Evolutionary conservation across 23 red algal genomes (phyloP).

Genomic region (Agarophyton chilense): DNA sequence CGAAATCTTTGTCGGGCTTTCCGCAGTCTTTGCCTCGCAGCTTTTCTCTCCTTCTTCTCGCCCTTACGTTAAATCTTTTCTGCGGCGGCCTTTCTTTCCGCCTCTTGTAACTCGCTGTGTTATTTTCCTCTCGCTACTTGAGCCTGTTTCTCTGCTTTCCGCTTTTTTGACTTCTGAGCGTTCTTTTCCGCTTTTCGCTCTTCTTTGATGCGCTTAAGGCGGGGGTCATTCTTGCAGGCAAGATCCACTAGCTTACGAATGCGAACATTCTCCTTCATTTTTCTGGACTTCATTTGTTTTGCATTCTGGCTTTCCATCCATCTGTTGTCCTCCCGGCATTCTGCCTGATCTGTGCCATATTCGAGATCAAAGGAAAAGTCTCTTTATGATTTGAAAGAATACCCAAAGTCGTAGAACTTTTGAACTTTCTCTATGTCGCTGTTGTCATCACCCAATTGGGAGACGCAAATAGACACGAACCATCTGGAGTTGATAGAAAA

Average conservation of each 20-base stretch:
- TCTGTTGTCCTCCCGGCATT: constrained; percentile 80
- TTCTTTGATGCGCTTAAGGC: constrained; percentile 42
- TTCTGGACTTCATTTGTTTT: constrained; percentile 65
- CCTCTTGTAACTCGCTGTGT: constrained; percentile 34
- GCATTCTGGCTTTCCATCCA: constrained; percentile 92
- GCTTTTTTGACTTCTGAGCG: constrained; percentile 59
- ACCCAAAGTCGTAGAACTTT: constrained; percentile 89
- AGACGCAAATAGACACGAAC: constrained; percentile 71
- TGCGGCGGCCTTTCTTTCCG: constrained; percentile 48
- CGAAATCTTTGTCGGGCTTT: constrained; percentile 57
- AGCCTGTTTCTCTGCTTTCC: constrained; percentile 47
- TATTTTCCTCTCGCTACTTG: constrained; percentile 33
- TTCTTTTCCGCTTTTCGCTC: constrained; percentile 55
- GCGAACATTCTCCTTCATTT: constrained; percentile 59
- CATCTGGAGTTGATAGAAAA: constrained; percentile 83
- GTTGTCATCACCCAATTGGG: constrained; percentile 63
- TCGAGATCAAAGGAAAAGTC: constrained; percentile 83
- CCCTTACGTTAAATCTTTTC: constrained; percentile 48
- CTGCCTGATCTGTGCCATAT: constrained; percentile 79
- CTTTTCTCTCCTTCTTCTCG: constrained; percentile 59
- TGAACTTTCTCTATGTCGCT: constrained; percentile 61
- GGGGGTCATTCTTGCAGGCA: constrained; percentile 78
- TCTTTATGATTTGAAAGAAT: constrained; percentile 78
- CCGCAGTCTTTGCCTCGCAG: constrained; percentile 49
- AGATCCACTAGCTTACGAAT: constrained; percentile 79